Evolutionary conservation across 1,284 basidiomycete genomes (phyloP), one percentile per base, ranked within the genome.

Genomic region (Malassezia nana): DNA sequence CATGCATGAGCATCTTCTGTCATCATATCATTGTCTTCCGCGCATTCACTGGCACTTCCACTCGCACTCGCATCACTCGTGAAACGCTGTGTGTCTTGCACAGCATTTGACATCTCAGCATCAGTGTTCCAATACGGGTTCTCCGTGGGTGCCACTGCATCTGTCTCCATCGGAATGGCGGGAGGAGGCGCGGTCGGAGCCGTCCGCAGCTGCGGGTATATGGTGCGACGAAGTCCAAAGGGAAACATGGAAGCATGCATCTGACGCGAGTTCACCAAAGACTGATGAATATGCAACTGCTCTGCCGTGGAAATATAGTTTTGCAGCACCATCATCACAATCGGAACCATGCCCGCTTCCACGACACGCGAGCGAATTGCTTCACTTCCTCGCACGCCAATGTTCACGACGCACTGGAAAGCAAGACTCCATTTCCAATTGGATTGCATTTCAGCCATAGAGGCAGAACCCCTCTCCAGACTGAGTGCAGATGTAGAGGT

Each of bases 341-440:
- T 86, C 57, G 94, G 89, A 16, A 98, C 79, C 1, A 91, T 89
- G 24, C 92, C 92, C 0, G 91, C 89, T 75, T 96, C 89, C 2
- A 98, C 94, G 18, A 98, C 91, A 4, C 91, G 80, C 51, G 86
- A 87, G 39, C 92, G 80, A 41, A 75, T 68, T 18, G 82, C 81
- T 74, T 98, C 92, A 60, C 84, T 88, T n/a, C 94, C 94, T 32
- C 92, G 80, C 0, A 99, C 91, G 42, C 94, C 92, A 64, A 98
- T 90, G 76, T 98, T 96, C 64, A 94, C 90, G 41, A 96, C 84
- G 71, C 89, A 95, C 72, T 96, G 91, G 73, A 99, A 94, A 0
- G 92, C 92, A 13, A 72, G 58, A 39, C 62, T 67, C 71, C 71
- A 74, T 59, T 74, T 72, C 71, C 71, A 74, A 25, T 69, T 64